Conservation (phyloP, 345 rosid genomes). For the Schrenkiella parvula region DNA sequence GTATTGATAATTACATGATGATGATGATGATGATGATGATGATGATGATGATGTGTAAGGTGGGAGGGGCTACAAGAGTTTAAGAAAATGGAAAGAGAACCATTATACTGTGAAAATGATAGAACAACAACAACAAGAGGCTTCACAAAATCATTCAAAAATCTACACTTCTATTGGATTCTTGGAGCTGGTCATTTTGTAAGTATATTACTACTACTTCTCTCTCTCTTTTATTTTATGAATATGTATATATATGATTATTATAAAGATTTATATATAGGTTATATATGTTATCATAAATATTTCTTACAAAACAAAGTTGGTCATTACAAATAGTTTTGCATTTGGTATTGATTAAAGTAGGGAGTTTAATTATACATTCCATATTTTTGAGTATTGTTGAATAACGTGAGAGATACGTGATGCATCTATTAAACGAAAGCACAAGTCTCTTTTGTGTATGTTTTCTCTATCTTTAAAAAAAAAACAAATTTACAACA, state of each 20-base stretch:
- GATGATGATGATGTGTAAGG: constrained; percentile 36
- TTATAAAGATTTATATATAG: not conserved
- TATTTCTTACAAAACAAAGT: not conserved
- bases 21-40: not conserved
- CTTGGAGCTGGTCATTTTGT: constrained; percentile 98
- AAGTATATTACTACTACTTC: constrained; percentile 43
- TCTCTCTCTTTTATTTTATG: not conserved
- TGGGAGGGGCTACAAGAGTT: constrained; percentile 68
- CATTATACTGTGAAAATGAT: constrained; percentile 52
- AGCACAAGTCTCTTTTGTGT: constrained; percentile 24
- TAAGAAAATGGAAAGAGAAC: constrained; percentile 40
- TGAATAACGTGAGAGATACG: constrained; percentile 24
- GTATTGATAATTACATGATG: not conserved
- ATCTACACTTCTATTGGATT: constrained; percentile 83
- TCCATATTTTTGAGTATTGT: not conserved
- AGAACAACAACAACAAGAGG: constrained; percentile 45
- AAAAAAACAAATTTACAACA: not conserved
- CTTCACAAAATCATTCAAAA: constrained; percentile 66
- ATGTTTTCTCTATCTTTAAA: not conserved
- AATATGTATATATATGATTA: not conserved
- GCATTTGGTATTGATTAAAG: not conserved
- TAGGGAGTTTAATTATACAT: not conserved
- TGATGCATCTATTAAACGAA: constrained; percentile 17
- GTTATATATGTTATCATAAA: not conserved
- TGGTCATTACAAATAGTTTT: not conserved